phyloP scores from a whole-genome alignment of 805 yeast species.

The Saccharomycopsis vini region DNA sequence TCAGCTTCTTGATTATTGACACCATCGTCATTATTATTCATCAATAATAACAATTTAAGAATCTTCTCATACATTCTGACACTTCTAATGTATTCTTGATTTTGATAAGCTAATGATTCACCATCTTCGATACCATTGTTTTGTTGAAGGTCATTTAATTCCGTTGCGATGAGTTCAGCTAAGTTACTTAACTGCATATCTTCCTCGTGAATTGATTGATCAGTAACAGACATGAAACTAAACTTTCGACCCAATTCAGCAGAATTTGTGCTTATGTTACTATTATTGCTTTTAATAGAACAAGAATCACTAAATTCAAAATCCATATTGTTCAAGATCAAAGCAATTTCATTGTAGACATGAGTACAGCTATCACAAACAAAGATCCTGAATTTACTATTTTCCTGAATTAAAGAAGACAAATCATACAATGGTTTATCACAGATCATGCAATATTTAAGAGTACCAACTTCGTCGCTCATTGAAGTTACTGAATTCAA shows the following conservation, averaged over 20 bases:
- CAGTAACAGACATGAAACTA: neutral
- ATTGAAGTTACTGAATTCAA: neutral
- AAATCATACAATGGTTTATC: conserved; percentile 61
- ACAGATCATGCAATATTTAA: conserved; percentile 52
- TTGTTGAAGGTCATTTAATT: conserved; percentile 3
- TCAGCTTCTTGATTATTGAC: conserved; percentile 2
- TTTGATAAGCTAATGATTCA: neutral
- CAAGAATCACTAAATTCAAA: conserved; percentile 5
- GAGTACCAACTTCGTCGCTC: neutral
- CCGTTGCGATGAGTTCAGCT: conserved; percentile 12
- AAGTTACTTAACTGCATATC: conserved; percentile 7
- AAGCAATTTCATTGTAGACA: conserved; percentile 13
- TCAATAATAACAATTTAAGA: conserved; percentile 15
- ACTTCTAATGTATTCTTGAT: conserved; percentile 1
- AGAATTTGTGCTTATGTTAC: neutral
- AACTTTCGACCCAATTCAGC: neutral
- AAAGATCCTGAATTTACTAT: conserved; percentile 21
- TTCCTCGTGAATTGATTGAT: neutral
- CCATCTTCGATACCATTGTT: conserved; percentile 5
- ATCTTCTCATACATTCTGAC: conserved; percentile 23
- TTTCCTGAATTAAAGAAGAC: conserved; percentile 30
- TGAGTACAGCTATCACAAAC: conserved; percentile 18
- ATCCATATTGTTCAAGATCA: conserved; percentile 7
- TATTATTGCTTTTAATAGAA: neutral
- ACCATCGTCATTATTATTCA: conserved; percentile 13